Evolutionary conservation across 2,329 filamentous ascomycete genomes (phyloP).

Genomic region (Phyllachora maydis): DNA sequence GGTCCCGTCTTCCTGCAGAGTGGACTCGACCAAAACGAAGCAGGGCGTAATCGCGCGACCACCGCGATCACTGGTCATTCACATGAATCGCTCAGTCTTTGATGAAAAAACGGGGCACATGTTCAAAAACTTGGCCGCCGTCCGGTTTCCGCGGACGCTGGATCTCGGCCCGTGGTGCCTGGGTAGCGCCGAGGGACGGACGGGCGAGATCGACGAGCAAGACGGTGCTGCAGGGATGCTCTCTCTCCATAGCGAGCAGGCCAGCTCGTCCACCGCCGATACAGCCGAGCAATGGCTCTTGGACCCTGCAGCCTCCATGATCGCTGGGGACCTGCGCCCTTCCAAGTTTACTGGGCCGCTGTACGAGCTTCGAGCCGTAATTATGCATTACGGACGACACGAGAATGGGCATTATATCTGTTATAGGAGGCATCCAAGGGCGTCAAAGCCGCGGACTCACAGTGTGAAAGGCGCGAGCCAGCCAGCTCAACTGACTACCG

Average conservation of each 20-base stretch:
- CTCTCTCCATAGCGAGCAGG: conserved; percentile 1
- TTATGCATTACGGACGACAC: conserved; percentile 45
- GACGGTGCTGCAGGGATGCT: conserved; percentile 1
- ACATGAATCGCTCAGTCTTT: conserved; percentile 84
- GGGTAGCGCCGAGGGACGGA: conserved; percentile 41
- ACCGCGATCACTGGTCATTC: conserved; percentile 62
- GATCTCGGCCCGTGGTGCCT: conserved; percentile 76
- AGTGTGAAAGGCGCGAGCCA: no score
- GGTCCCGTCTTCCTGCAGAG: conserved; percentile 44
- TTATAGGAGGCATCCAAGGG: no score
- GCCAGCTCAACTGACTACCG: no score
- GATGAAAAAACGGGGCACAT: conserved; percentile 62
- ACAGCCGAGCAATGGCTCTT: no score
- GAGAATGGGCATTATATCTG: no score
- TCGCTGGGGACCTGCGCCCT: conserved; percentile 34
- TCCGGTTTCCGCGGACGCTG: conserved; percentile 54
- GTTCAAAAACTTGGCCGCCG: conserved; percentile 64
- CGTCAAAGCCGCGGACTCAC: conserved; percentile 27
- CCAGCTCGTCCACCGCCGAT: conserved; percentile 5
- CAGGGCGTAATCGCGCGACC: conserved; percentile 72
- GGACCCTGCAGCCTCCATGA: no score
- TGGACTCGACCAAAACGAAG: conserved; percentile 68
- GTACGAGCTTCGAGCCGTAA: no score
- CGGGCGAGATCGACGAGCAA: conserved; percentile 6
- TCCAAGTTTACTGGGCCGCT: no score